Base-by-base conservation (phyloP, 176 grass and related monocot species). In the Triticum aestivum region DNA sequence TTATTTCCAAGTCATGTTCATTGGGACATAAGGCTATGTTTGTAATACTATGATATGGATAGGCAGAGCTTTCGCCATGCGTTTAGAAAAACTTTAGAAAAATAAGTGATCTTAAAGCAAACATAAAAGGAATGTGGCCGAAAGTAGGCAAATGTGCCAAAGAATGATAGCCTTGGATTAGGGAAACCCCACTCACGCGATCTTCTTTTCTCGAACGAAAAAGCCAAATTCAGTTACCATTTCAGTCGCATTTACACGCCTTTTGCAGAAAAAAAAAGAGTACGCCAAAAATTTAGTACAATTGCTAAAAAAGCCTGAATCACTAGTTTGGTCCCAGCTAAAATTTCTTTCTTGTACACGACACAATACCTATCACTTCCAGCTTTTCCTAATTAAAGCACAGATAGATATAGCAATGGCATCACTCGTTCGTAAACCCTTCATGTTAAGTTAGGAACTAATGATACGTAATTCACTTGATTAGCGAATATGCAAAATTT, bases 341-440 rank as follows among this genome's bases (percentile, higher is more conserved):
- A 87, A 73, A 65, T 69, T 88, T 68, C 45, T 89, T 81, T 89
- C 14, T 61, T 20, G 9, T 75, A 81, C 59, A 89, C 44, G 69
- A 74, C 59, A 73, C 44, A 82, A 2, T 20, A 29, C 9, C 74
- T 83, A 37, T 44, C 79, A 65, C 29, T 70, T 64, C 0, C 17
- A 51, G 39, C 52, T 78, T 84, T 82, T 72, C 18, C 65, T 64
- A 73, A 78, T 49, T 74, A 74, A 75, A 78, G 23, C 49, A 3
- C 37, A 63, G 1, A 88, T 75, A 52, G 1, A 83, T 38, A 52
- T 52, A 47, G 29, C 65, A 2, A 79, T 14, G 8, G 14, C 74
- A 62, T 63, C 61, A 27, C 34, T 29, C 20, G 35, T 5, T 14
- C 0, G 21, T 58, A 58, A 82, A 58, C 20, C 64, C 17, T 42